Conservation (phyloP, 1,139 yeast genomes). For the Candida sp. region DNA sequence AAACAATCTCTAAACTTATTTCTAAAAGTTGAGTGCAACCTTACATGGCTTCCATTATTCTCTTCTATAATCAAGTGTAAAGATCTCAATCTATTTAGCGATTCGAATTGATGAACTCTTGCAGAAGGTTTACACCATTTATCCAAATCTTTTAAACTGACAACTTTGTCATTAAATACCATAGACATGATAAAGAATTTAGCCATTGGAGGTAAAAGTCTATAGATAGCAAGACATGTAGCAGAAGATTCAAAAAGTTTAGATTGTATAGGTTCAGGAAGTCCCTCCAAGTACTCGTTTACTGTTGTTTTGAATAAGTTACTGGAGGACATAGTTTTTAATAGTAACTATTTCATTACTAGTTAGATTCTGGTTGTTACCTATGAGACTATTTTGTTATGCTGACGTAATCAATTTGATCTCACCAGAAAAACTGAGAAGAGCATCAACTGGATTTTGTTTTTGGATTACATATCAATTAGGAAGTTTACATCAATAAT, state of each 20-base stretch:
- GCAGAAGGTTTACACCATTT: slow-evolving; percentile 68
- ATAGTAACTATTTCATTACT: too few species aligned
- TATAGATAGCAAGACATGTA: slow-evolving; percentile 86
- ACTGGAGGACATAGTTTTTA: slow-evolving; percentile 29
- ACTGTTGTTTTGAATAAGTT: slow-evolving; percentile 70
- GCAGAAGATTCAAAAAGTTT: slow-evolving; percentile 81
- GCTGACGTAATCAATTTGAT: neutral
- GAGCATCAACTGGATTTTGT: neutral
- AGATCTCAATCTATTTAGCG: slow-evolving; percentile 71
- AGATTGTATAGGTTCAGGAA: slow-evolving; percentile 80
- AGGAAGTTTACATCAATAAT: neutral
- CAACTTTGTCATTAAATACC: slow-evolving; percentile 77
- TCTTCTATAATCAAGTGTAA: slow-evolving; percentile 74
- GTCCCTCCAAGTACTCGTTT: slow-evolving; percentile 83
- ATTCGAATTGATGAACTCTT: slow-evolving; percentile 62
- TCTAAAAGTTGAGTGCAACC: slow-evolving; percentile 71
- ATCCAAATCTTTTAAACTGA: slow-evolving; percentile 65
- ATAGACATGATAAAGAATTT: slow-evolving; percentile 86
- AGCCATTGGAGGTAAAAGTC: slow-evolving; percentile 85
- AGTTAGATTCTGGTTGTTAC: too few species aligned
- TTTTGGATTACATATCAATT: neutral
- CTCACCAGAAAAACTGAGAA: neutral
- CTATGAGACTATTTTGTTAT: too few species aligned
- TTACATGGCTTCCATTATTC: slow-evolving; percentile 49
- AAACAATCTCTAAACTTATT: slow-evolving; percentile 76